Base-by-base conservation (phyloP, 768 basidiomycete species). In the Tylopilus plumbeoviolaceoides region DNA sequence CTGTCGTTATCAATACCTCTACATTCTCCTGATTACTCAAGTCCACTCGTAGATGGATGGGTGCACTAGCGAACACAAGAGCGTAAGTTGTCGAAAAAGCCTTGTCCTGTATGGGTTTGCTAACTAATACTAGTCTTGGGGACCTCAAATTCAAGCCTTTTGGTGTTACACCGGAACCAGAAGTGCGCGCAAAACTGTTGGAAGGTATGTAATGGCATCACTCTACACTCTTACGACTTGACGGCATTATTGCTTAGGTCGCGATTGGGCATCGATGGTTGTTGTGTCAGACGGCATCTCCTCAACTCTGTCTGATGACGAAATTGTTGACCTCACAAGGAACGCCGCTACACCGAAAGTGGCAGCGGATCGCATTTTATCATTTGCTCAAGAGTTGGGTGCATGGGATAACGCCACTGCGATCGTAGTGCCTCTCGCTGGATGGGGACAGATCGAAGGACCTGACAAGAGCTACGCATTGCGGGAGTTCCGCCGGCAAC, bases 281-380 rank as follows among this genome's bases (percentile, higher is more conserved):
- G 76, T 95, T 14, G 76, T 95, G n/a, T 95, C 94, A 10, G 97
- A 99, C 68, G 97, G 97, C 6, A 80, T 98, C 45, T 90, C 93
- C 1, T 91, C 91, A 33, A 80, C 90, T 43, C 78, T 97, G 40
- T 94, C 94, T 1, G 94, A 98, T 66, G 89, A 91, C 56, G 97
- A 99, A 72, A 87, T 99, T 55, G 83, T 91, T 30, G 97, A 98
- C 68, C 82, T 99, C 41, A 87, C 85, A 7, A 78, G 94, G 46
- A 76, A 76, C 42, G 82, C 87, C 7, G 66, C 72, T 9, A 81
- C 84, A 60, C 95, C 95, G 0, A 84, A 82, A 62, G 70, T 72
- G 28, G 95, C 92, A n/a, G 95, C 95, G 4, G 78, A 87, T 28
- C 78, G 79, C 14, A 93, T 98, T 40, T 72, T 98, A 7, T 72